These are phyloP conservation scores for Talaromyces sp. DNA, from an alignment of 2,329 filamentous ascomycete genomes.

Conservation along the genomic window DNA sequence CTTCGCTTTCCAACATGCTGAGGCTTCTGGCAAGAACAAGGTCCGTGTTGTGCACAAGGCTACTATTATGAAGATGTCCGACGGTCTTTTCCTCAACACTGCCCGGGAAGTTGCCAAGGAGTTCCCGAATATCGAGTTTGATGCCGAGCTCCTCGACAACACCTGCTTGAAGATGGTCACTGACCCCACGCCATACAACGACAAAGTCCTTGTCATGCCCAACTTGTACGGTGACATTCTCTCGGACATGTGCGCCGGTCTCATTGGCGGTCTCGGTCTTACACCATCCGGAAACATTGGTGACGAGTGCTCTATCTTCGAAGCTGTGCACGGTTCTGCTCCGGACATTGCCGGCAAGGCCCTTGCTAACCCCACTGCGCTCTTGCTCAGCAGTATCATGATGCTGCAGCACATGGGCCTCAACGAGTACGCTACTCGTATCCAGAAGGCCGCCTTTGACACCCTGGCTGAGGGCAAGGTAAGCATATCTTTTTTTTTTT, in stretches of 20 bases:
- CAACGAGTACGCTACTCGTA: conserved; percentile 74
- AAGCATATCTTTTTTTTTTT: conserved; percentile 19
- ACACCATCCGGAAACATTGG: conserved; percentile 98
- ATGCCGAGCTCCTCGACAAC: conserved; percentile 97
- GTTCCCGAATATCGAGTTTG: conserved; percentile 92
- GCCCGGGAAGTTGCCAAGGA: conserved; percentile 86
- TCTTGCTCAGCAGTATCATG: conserved; percentile 96
- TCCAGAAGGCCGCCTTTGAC: conserved; percentile 92
- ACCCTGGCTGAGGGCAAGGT: conserved; percentile 94
- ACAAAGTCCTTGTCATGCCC: conserved; percentile 96
- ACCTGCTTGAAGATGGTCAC: conserved; percentile 98
- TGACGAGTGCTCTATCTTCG: conserved; percentile 99
- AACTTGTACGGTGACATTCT: conserved; percentile 99
- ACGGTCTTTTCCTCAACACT: conserved; percentile 92
- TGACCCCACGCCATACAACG: conserved; percentile 93
- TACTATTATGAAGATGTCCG: conserved; percentile 99
- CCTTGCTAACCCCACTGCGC: conserved; percentile 93
- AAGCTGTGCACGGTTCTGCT: conserved; percentile 96
- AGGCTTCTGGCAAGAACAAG: conserved; percentile 90
- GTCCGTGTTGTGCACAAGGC: conserved; percentile 99
- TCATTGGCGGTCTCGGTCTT: conserved; percentile 95
- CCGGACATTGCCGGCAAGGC: conserved; percentile 95
- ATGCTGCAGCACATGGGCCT: conserved; percentile 99
- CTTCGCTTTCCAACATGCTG: conserved; percentile 97
- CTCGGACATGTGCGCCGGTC: conserved; percentile 97